Percentiles rank a stretch among this genome's conserved stretches.
Conservation (phyloP, 805 yeast genomes). For the Candida pseudofarinosa region DNA sequence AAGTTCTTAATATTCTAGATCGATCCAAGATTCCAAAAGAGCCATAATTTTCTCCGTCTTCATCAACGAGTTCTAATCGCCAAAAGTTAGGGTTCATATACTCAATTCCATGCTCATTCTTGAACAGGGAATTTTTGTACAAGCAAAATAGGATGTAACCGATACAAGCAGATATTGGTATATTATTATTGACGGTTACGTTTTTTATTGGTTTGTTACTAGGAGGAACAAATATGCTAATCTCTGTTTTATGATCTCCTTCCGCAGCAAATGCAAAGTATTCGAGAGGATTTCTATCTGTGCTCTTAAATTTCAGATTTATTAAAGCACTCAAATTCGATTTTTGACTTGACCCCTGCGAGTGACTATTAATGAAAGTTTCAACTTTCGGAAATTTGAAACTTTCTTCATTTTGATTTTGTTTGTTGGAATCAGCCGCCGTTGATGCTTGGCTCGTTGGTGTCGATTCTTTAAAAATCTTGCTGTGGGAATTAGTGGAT, state of each 20-base stretch:
- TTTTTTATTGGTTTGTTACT: slow-evolving; percentile 20
- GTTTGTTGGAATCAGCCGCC: background rate
- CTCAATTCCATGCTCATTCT: slow-evolving; percentile 8
- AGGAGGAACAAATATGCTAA: slow-evolving; percentile 35
- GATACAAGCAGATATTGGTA: slow-evolving; percentile 35
- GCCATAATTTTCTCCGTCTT: slow-evolving; percentile 90
- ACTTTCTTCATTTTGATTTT: background rate
- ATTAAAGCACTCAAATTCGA: slow-evolving; percentile 45
- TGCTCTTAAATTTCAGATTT: slow-evolving; percentile 28
- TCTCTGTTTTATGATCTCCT: slow-evolving; percentile 5
- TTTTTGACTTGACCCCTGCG: slow-evolving; percentile 5
- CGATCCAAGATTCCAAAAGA: slow-evolving; percentile 87
- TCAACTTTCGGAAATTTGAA: slow-evolving; percentile 21
- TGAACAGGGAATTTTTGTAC: slow-evolving; percentile 17
- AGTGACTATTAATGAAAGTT: slow-evolving; percentile 3
- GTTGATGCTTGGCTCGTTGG: background rate
- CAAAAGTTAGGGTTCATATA: slow-evolving; percentile 59
- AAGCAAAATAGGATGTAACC: slow-evolving; percentile 35
- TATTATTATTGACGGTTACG: slow-evolving; percentile 22
- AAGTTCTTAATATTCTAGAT: slow-evolving; percentile 57
- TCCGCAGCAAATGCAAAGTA: slow-evolving; percentile 35
- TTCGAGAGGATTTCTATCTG: slow-evolving; percentile 41
- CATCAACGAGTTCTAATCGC: slow-evolving; percentile 82
- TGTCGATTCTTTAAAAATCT: background rate
- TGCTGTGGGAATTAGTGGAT: background rate